Conservation (phyloP, 2,329 filamentous ascomycete species). For the Colletotrichum agaves region DNA sequence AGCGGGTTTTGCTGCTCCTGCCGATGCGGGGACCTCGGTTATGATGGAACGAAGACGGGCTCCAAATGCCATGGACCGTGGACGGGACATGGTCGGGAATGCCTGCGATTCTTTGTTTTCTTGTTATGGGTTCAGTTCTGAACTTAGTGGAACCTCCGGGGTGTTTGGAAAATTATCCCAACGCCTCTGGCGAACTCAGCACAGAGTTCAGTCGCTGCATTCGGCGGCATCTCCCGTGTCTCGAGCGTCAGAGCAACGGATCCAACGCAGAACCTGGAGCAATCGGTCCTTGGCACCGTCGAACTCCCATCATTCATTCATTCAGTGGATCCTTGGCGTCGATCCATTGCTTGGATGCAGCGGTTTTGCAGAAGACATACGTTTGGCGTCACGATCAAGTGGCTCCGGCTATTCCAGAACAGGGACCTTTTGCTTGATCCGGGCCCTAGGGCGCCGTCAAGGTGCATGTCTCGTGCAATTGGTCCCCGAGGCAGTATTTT, state of each 20-base stretch:
- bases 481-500: not conserved
- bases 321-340: constrained; percentile 30
- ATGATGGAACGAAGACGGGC: constrained; percentile 22
- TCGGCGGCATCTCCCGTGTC: constrained; percentile 1
- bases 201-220: not conserved
- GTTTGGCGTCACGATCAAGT: not conserved
- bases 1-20: constrained; percentile 25
- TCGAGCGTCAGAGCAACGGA: not conserved
- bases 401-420: not conserved
- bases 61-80: constrained; percentile 19
- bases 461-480: not conserved
- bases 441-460: not conserved
- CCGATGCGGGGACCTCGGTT: constrained; percentile 28
- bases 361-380: not conserved
- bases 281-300: not conserved
- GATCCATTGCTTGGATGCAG: constrained; percentile 21
- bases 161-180: not conserved
- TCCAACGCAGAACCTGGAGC: not conserved
- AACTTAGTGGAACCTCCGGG: not conserved
- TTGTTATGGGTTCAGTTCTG: not conserved
- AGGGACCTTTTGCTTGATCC: not conserved
- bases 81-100: not conserved
- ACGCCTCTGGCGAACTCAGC: not conserved
- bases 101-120: not conserved
- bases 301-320: not conserved